phyloP scores from a whole-genome alignment of 495 filamentous ascomycete species.

The Neurospora intermedia region DNA sequence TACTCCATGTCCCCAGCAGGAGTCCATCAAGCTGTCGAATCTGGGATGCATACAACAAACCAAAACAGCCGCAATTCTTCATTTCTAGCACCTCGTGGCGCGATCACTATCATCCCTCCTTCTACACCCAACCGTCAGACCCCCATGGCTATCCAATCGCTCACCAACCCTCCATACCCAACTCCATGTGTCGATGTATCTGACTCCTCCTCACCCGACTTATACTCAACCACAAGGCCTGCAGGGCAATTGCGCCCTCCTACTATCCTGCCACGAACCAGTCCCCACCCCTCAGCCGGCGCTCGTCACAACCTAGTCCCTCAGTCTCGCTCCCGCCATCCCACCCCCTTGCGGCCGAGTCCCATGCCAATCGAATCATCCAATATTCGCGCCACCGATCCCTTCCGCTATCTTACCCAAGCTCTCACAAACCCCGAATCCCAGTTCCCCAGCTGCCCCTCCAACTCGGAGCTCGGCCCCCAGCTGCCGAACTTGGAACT shows the following conservation, averaged over 20 bases:
- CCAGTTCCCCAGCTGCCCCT: neutral
- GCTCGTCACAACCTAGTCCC: too few species aligned
- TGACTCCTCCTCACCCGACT: neutral
- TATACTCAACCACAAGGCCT: neutral
- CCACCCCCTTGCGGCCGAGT: neutral
- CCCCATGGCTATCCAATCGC: neutral
- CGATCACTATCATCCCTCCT: neutral
- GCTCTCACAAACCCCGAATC: neutral
- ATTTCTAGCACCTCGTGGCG: neutral
- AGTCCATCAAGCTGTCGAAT: neutral
- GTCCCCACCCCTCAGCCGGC: neutral
- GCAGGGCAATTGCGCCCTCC: neutral
- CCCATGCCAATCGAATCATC: neutral
- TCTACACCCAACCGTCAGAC: neutral
- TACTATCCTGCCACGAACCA: neutral
- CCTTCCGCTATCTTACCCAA: slow-evolving; percentile 11
- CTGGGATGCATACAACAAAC: neutral
- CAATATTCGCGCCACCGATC: slow-evolving; percentile 4
- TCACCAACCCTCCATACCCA: neutral
- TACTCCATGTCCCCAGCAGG: neutral
- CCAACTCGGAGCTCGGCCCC: neutral
- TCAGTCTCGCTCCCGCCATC: neutral
- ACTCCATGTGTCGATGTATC: neutral
- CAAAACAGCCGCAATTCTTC: neutral
- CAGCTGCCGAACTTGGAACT: slow-evolving; percentile 18